Conservation (phyloP, 2,329 filamentous ascomycete species). For the Neonectria ditissima region DNA sequence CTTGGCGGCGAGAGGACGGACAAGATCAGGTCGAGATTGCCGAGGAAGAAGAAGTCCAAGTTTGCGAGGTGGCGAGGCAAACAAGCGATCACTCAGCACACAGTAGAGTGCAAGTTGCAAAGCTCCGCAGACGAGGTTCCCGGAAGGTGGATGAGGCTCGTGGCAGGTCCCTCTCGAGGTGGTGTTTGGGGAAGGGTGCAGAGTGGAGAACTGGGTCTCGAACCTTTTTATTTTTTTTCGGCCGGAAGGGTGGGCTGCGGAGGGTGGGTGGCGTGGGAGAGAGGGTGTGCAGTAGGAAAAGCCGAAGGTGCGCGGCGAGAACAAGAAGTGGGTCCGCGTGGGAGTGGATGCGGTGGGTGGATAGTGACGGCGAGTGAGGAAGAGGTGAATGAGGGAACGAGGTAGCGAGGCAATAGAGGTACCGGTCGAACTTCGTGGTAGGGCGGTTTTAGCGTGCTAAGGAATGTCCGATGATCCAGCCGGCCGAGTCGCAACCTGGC, state of each 20-base stretch:
- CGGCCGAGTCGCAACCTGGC: conserved; percentile 18
- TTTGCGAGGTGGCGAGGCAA: conserved; percentile 35
- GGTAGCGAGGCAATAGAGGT: conserved; percentile 20
- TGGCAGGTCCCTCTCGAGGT: conserved; percentile 55
- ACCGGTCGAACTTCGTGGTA: conserved; percentile 23
- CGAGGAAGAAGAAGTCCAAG: conserved; percentile 34
- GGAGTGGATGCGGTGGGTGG: conserved; percentile 36
- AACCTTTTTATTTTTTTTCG: conserved; percentile 57
- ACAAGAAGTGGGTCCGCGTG: conserved; percentile 40
- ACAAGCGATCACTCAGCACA: conserved; percentile 35
- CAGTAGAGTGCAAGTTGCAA: conserved; percentile 40
- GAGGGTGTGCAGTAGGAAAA: conserved; percentile 35
- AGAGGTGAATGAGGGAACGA: conserved; percentile 29
- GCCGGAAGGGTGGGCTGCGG: conserved; percentile 46
- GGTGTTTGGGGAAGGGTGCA: conserved; percentile 60
- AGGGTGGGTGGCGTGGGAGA: conserved; percentile 38
- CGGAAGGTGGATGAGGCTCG: conserved; percentile 55
- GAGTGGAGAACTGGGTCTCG: conserved; percentile 60
- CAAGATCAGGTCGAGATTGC: conserved; percentile 45
- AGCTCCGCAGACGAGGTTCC: conserved; percentile 49
- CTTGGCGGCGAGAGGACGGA: conserved; percentile 33
- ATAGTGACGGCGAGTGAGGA: conserved; percentile 28
- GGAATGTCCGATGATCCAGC: conserved; percentile 19
- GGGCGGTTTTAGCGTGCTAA: conserved; percentile 25
- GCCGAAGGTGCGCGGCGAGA: conserved; percentile 39